Conservation (phyloP, 2,329 filamentous ascomycete species). For the Penicillium sp. region DNA sequence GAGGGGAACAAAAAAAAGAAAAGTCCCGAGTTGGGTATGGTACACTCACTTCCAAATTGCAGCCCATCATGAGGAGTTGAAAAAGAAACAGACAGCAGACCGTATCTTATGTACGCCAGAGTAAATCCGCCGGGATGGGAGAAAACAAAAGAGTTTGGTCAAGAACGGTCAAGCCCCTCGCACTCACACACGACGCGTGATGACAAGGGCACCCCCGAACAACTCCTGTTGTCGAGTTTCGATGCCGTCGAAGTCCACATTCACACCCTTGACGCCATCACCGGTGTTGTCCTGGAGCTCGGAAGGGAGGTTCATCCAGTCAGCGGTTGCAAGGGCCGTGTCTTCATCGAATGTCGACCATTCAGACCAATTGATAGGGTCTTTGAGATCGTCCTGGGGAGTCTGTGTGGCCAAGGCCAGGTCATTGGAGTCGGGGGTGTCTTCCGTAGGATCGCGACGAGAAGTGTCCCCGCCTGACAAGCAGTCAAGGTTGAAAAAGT, state of each 20-base stretch:
- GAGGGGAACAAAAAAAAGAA: slow-evolving; percentile 3
- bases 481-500: slow-evolving; percentile 40
- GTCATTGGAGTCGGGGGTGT: slow-evolving; percentile 43
- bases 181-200: slow-evolving; percentile 29
- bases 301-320: slow-evolving; percentile 17
- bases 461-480: slow-evolving; percentile 21
- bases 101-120: slow-evolving; percentile 20
- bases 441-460: slow-evolving; percentile 30
- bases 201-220: slow-evolving; percentile 29
- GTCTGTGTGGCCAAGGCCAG: slow-evolving; percentile 38
- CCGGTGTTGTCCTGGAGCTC: slow-evolving; percentile 18
- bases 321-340: slow-evolving; percentile 10
- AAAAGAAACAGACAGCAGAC: background rate
- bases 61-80: slow-evolving; percentile 7
- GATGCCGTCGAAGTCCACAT: slow-evolving; percentile 45
- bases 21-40: slow-evolving; percentile 20
- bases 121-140: slow-evolving; percentile 13
- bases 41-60: slow-evolving; percentile 21
- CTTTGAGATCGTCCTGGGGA: slow-evolving; percentile 31
- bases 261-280: slow-evolving; percentile 15
- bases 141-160: background rate
- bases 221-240: slow-evolving; percentile 33
- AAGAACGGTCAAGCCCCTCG: background rate
- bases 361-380: slow-evolving; percentile 11
- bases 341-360: slow-evolving; percentile 21